These are phyloP conservation scores for Chaetomium globosum DNA, from an alignment of 2,329 filamentous ascomycete genomes.

Conservation along the genomic window DNA sequence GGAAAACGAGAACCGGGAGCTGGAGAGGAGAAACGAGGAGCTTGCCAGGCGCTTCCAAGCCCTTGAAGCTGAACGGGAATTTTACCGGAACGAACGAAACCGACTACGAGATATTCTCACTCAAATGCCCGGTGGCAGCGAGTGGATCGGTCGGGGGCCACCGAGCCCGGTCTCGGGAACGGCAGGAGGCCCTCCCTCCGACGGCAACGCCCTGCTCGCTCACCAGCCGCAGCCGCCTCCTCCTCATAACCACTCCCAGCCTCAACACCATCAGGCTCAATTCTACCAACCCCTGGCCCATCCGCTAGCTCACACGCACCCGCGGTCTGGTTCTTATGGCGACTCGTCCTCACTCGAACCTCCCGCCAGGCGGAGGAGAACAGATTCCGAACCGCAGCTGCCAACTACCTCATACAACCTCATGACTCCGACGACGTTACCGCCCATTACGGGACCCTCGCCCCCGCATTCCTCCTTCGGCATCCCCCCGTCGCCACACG, in stretches of 20 bases:
- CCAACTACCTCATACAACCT: conserved; percentile 47
- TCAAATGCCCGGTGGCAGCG: conserved; percentile 59
- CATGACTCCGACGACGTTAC: conserved; percentile 45
- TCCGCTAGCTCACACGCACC: conserved; percentile 35
- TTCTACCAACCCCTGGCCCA: conserved; percentile 37
- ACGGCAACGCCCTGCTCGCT: conserved; percentile 43
- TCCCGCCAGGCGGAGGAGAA: conserved; percentile 51
- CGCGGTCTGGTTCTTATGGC: conserved; percentile 32
- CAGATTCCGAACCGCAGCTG: conserved; percentile 52
- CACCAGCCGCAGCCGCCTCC: conserved; percentile 13
- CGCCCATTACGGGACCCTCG: conserved; percentile 47
- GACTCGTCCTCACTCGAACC: conserved; percentile 52
- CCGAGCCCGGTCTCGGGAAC: conserved; percentile 28
- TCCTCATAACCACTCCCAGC: conserved; percentile 21
- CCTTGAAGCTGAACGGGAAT: conserved; percentile 66
- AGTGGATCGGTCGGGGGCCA: conserved; percentile 51
- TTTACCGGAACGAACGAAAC: conserved; percentile 73
- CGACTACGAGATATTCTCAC: conserved; percentile 68
- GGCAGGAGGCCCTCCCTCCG: conserved; percentile 43
- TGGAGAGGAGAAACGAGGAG: conserved; percentile 60
- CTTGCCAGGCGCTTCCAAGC: conserved; percentile 58
- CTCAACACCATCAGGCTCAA: conserved; percentile 38
- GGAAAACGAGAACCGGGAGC: conserved; percentile 67
- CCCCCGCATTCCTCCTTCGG: conserved; percentile 41
- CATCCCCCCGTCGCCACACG: conserved; percentile 44